A percentile compares a stretch with the other conserved stretches of the same genome.
Evolutionary conservation across 345 rosid genomes (phyloP).

Genomic region (Combretum micranthum): DNA sequence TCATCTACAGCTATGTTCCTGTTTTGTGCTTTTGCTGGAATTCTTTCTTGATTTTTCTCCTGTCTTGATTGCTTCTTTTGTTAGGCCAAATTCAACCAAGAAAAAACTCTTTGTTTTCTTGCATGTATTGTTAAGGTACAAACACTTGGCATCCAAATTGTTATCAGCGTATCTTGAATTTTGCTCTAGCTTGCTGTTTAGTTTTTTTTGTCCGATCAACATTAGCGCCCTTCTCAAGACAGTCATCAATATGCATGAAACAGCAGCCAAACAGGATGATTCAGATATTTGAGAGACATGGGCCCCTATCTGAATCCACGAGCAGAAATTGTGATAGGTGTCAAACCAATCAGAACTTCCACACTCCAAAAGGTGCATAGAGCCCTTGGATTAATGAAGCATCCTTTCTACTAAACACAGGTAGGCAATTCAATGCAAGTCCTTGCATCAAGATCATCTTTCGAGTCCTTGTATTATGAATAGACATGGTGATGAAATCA

Average conservation of each 20-base stretch:
- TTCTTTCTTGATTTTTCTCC: constrained; percentile 18
- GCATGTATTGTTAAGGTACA: constrained; percentile 9
- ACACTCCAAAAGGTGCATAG: background rate
- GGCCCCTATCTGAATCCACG: no score
- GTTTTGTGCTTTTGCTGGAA: constrained; percentile 15
- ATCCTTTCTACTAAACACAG: background rate
- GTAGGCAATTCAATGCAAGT: background rate
- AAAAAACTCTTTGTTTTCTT: constrained; percentile 12
- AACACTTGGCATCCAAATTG: background rate
- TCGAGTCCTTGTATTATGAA: background rate
- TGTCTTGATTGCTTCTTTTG: background rate
- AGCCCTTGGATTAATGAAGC: background rate
- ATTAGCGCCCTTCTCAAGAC: background rate
- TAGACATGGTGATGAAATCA: constrained; percentile 23
- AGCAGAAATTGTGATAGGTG: no score
- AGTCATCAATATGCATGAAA: background rate
- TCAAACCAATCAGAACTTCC: no score
- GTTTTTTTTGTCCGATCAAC: background rate
- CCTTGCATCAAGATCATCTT: background rate
- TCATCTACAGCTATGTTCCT: background rate
- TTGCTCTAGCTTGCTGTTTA: background rate
- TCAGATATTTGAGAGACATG: no score
- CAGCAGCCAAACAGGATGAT: no score
- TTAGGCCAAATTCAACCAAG: constrained; percentile 11
- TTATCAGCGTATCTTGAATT: background rate